Evolutionary conservation across 2,329 filamentous ascomycete genomes (phyloP).

Genomic region (Sporothrix sp.): DNA sequence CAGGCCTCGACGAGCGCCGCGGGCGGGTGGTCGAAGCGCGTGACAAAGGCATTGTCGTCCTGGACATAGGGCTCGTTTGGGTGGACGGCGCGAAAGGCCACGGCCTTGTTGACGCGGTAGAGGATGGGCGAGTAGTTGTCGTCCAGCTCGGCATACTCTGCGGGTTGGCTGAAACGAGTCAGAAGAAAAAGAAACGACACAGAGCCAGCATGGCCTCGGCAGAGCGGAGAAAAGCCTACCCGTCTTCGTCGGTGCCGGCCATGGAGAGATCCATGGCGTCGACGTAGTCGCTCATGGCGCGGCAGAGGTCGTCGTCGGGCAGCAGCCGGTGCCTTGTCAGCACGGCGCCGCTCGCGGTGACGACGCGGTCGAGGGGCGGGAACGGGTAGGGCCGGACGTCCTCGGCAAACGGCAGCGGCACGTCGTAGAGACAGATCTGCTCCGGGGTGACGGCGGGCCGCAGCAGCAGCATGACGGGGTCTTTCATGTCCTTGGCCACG

Average conservation of each 20-base stretch:
- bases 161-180: conserved; percentile 28
- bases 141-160: conserved; percentile 67
- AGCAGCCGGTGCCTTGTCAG: conserved; percentile 76
- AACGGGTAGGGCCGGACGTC: conserved; percentile 88
- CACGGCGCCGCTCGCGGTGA: conserved; percentile 75
- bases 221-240: conserved; percentile 37
- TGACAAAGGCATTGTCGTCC: conserved; percentile 51
- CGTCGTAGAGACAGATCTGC: conserved; percentile 78
- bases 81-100: conserved; percentile 71
- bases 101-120: conserved; percentile 81
- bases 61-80: conserved; percentile 54
- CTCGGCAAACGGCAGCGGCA: conserved; percentile 86
- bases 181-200: no score
- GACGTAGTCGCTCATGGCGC: conserved; percentile 85
- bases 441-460: conserved; percentile 69
- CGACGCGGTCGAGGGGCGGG: conserved; percentile 74
- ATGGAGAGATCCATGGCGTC: conserved; percentile 81
- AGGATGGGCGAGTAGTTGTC: conserved; percentile 76
- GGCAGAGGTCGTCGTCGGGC: conserved; percentile 60
- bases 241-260: conserved; percentile 64
- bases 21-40: conserved; percentile 63
- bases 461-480: conserved; percentile 67
- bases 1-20: conserved; percentile 52
- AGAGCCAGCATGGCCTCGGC: no score
- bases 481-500: conserved; percentile 72